phyloP scores from a whole-genome alignment of 2,329 filamentous ascomycete genomes.

The Cladobotryum mycophilum region DNA sequence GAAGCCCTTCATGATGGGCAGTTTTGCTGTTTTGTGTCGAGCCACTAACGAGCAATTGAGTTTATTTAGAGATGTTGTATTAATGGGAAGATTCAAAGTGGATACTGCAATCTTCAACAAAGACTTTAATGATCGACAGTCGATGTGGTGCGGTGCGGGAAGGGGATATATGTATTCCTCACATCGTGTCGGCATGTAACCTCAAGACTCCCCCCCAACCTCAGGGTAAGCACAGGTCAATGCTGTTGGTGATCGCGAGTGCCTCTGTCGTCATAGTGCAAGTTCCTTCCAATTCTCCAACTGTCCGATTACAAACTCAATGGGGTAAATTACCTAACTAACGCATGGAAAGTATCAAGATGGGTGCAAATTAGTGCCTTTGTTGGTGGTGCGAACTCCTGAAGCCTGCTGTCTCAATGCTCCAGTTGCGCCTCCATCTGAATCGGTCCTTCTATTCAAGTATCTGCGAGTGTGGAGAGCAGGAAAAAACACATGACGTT shows the following conservation, averaged over 20 bases:
- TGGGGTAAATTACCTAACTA: not conserved
- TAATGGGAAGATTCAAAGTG: too few relatives aligned
- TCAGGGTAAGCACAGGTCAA: not conserved
- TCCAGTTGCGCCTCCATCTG: not conserved
- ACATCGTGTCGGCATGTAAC: too few relatives aligned
- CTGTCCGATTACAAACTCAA: not conserved
- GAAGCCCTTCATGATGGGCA: conserved; percentile 15
- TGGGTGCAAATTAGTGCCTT: too few relatives aligned
- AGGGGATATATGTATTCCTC: conserved; percentile 3
- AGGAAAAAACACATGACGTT: not conserved
- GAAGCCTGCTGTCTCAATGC: too few relatives aligned
- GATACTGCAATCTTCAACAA: too few relatives aligned
- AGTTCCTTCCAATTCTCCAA: not conserved
- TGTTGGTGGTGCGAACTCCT: too few relatives aligned
- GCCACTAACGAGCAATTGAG: not conserved
- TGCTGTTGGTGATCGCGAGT: not conserved
- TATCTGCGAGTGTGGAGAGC: not conserved
- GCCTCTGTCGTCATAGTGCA: conserved; percentile 1
- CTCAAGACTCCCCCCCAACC: too few relatives aligned
- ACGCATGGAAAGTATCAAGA: too few relatives aligned
- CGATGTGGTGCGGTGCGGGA: not conserved
- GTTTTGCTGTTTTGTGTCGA: too few relatives aligned
- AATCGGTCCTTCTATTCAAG: not conserved
- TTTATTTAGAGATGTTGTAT: not conserved
- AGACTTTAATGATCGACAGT: not conserved